phyloP scores from a whole-genome alignment of 805 yeast species.

The Kodamaea kaohsiungensis region DNA sequence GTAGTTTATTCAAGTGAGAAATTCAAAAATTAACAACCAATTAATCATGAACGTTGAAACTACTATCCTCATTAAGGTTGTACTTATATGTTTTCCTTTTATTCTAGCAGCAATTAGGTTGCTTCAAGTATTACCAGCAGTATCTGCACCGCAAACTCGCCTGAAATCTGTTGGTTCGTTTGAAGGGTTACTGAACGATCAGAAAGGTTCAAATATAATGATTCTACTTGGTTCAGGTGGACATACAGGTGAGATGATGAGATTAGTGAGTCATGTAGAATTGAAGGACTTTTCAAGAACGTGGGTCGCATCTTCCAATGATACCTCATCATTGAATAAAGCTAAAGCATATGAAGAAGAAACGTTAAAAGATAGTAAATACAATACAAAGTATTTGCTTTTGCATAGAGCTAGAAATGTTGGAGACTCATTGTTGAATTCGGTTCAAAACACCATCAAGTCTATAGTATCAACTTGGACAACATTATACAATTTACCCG shows the following conservation, averaged over 20 bases:
- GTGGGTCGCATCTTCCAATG: constrained; percentile 52
- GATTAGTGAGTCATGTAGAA: constrained; percentile 51
- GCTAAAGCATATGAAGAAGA: constrained; percentile 36
- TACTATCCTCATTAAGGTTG: constrained; percentile 15
- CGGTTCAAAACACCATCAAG: constrained; percentile 45
- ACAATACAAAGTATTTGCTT: constrained; percentile 23
- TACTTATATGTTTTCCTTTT: constrained; percentile 21
- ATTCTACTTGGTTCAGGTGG: constrained; percentile 93
- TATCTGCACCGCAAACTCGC: not conserved
- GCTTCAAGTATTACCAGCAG: constrained; percentile 24
- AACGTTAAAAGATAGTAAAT: constrained; percentile 11
- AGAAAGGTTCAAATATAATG: constrained; percentile 38
- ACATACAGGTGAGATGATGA: constrained; percentile 94
- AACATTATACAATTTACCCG: constrained; percentile 26
- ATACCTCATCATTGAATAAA: constrained; percentile 47
- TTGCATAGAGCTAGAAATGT: constrained; percentile 62
- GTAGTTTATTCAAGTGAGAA: not conserved
- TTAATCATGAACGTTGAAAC: constrained; percentile 24
- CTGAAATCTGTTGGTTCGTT: not conserved
- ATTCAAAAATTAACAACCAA: not conserved
- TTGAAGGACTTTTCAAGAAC: constrained; percentile 27
- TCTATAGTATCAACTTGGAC: constrained; percentile 34
- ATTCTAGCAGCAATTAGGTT: constrained; percentile 23
- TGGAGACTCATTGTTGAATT: constrained; percentile 52
- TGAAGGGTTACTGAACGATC: not conserved